Evolutionary conservation across 2,329 filamentous ascomycete genomes (phyloP), one percentile per base, ranked within the genome.

Genomic region (Microsporum audouinii): DNA sequence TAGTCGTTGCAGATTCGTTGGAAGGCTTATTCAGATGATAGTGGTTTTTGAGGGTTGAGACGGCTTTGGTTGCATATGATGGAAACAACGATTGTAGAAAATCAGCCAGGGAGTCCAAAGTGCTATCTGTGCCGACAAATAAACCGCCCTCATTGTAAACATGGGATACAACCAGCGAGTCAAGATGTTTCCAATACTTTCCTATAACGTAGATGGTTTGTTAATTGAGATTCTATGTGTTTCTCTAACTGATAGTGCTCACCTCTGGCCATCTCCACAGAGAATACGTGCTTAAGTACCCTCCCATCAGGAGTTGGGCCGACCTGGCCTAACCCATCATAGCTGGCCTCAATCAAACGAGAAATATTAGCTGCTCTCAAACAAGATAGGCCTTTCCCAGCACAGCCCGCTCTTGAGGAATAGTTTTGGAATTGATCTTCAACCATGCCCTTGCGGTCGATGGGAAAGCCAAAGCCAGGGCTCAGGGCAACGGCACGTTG

Each of bases 161-260:
- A 64, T 75, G 72, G 3, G 69, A 70, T 17, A 73, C 64, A 34
- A 75, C 66, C 14, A 73, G 59, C 0, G 69, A 66, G 1, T 72
- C 63, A 38, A 72, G 45, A 14, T 57, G 63, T 55, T 72, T 70
- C 66, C 69, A 73, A 53, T 68, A 72, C 14, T 72, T 71, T 6
- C 70, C 72, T 61, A 51, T 2, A 27, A 4, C 23, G n/a, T 3
- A 7, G 7, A 51, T 1, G 17, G 10, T n/a, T 51, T 36, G 33
- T 55, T 7, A 55, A 31, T 12, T 4, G 6, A 34, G 27, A 29
- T 34, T 43, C 39, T 43, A 14, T 17, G n/a, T 5, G 39, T 14
- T 53, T 3, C 7, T 53, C 17, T 2, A 34, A 34, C 29, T 6
- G 6, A n/a, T 10, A 53, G n/a, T 2, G 14, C 31, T 63, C 65